Percentiles rank a stretch among this genome's conserved stretches.
phyloP scores from a whole-genome alignment of 805 yeast species.

The Komagataella pseudopastoris region DNA sequence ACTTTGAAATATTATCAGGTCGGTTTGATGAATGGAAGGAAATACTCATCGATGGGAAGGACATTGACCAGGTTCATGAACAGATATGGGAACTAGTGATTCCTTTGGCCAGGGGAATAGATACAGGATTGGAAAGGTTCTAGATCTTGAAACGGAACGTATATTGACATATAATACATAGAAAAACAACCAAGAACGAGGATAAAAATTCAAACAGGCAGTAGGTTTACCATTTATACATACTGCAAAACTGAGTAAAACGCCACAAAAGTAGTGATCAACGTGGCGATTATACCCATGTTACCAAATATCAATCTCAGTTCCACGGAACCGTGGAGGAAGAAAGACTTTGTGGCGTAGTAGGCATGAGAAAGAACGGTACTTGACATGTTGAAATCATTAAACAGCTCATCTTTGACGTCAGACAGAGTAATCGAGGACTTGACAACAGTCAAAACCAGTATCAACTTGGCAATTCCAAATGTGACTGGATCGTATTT shows the following conservation, averaged over 20 bases:
- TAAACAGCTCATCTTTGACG: conserved; percentile 17
- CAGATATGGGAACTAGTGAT: conserved; percentile 26
- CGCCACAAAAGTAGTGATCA: conserved; percentile 31
- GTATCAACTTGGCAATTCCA: conserved; percentile 28
- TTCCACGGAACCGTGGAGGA: conserved; percentile 23
- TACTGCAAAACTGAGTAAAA: conserved; percentile 24
- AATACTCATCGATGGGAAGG: conserved; percentile 45
- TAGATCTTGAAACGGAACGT: conserved; percentile 1
- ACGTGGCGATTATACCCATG: conserved; percentile 31
- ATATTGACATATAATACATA: conserved; percentile 1
- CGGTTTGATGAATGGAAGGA: conserved; percentile 27
- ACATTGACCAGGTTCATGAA: conserved; percentile 39
- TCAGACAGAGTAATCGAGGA: conserved; percentile 9
- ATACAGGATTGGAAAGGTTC: conserved; percentile 5
- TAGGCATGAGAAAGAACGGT: conserved; percentile 10
- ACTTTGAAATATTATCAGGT: conserved; percentile 26
- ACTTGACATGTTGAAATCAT: conserved; percentile 16
- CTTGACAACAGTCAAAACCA: conserved; percentile 23
- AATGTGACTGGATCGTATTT: conserved; percentile 39
- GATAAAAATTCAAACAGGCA: conserved; percentile 3
- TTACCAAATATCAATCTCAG: conserved; percentile 29
- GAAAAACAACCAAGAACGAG: conserved; percentile 1
- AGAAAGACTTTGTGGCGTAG: conserved; percentile 14
- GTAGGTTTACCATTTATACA: conserved; percentile 4
- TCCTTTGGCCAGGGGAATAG: conserved; percentile 6